Percentiles rank a stretch among this genome's conserved stretches.
phyloP scores from a whole-genome alignment of 1,139 yeast genomes.

The Lodderomyces beijingensis region DNA sequence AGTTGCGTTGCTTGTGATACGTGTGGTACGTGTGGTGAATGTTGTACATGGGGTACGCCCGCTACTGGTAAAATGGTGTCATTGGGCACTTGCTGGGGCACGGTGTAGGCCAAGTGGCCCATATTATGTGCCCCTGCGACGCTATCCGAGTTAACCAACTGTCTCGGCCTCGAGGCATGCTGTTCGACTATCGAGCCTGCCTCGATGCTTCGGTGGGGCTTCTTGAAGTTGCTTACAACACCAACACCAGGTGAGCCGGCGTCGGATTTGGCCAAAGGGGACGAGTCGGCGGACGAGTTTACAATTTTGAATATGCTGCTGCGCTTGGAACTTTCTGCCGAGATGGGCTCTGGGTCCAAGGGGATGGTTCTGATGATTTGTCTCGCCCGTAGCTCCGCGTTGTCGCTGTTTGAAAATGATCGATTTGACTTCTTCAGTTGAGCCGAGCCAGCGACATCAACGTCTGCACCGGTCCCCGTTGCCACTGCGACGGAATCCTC shows the following conservation, averaged over 20 bases:
- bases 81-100: neutral
- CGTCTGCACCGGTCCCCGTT: constrained; percentile 31
- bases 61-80: neutral
- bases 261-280: constrained; percentile 19
- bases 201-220: neutral
- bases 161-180: no score
- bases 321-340: constrained; percentile 30
- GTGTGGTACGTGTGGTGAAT: constrained; percentile 1
- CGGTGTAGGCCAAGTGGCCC: neutral
- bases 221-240: neutral
- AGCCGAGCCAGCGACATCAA: neutral
- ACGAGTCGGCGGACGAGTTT: constrained; percentile 28
- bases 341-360: constrained; percentile 74
- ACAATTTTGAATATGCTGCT: constrained; percentile 40
- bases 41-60: neutral
- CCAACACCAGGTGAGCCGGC: constrained; percentile 10
- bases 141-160: neutral
- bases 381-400: constrained; percentile 70
- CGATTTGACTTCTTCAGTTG: constrained; percentile 24
- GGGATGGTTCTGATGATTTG: constrained; percentile 74
- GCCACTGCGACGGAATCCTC: constrained; percentile 33
- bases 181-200: no score
- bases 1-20: constrained; percentile 3
- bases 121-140: neutral
- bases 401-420: constrained; percentile 48